Percentiles rank a stretch among this genome's conserved stretches.
phyloP scores from a whole-genome alignment of 768 basidiomycete genomes.

The Chalciporus piperatus region DNA sequence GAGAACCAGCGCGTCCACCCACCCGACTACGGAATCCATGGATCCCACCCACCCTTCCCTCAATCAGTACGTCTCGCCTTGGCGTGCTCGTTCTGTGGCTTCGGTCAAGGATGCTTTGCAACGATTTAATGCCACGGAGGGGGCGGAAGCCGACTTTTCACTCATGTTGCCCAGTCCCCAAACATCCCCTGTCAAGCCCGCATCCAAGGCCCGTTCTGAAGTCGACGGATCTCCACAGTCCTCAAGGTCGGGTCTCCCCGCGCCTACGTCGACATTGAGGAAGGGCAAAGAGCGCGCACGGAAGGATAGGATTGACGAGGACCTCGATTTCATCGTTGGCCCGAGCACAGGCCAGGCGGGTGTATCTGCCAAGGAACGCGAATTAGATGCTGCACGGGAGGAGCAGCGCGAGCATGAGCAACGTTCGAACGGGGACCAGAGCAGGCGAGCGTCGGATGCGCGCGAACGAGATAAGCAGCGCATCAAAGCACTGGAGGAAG shows the following conservation, averaged over 20 bases:
- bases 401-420: constrained; percentile 47
- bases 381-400: constrained; percentile 53
- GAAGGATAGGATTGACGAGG: constrained; percentile 24
- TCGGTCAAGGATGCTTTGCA: constrained; percentile 51
- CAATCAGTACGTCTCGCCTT: constrained; percentile 26
- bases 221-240: constrained; percentile 14
- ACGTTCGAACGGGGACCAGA: constrained; percentile 37
- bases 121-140: constrained; percentile 42
- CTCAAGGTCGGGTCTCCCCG: not conserved
- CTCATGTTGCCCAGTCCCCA: constrained; percentile 48
- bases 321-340: constrained; percentile 27
- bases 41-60: constrained; percentile 5
- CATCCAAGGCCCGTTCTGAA: constrained; percentile 25
- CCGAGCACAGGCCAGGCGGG: constrained; percentile 46
- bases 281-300: constrained; percentile 48
- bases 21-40: not conserved
- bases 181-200: constrained; percentile 30
- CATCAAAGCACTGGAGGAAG: constrained; percentile 63
- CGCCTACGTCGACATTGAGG: constrained; percentile 15
- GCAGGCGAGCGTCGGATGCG: constrained; percentile 34
- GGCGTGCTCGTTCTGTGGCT: constrained; percentile 33
- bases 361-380: constrained; percentile 61
- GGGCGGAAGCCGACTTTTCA: constrained; percentile 48
- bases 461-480: constrained; percentile 56
- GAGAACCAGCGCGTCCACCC: constrained; percentile 2